phyloP scores from a whole-genome alignment of 2,329 filamentous ascomycete species.

The Nannizzia gypsea region DNA sequence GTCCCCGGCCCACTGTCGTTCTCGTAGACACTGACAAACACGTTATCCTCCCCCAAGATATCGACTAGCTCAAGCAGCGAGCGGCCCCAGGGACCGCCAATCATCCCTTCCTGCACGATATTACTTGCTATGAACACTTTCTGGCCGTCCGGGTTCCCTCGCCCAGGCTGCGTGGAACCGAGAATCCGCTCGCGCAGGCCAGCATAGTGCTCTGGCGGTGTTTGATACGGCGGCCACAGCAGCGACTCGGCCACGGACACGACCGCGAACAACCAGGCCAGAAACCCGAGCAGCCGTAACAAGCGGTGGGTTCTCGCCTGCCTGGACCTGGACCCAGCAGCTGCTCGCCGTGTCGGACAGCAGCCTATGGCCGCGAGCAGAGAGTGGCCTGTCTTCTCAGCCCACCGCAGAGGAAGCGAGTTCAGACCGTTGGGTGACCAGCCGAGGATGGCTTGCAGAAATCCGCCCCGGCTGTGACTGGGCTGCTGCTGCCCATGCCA shows the following conservation, averaged over 20 bases:
- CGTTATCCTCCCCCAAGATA: constrained; percentile 11
- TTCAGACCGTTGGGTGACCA: not conserved
- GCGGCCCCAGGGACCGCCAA: constrained; percentile 8
- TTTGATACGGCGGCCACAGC: constrained; percentile 9
- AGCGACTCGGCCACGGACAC: constrained; percentile 7
- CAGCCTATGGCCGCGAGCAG: not conserved
- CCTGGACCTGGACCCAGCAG: no score
- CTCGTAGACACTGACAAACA: constrained; percentile 13
- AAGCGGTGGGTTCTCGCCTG: not conserved
- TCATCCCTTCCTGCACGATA: constrained; percentile 9
- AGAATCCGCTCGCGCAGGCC: not conserved
- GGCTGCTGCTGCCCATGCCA: not conserved
- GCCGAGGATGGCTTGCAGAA: not conserved
- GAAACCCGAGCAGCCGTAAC: not conserved
- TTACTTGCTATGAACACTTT: constrained; percentile 12
- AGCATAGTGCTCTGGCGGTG: constrained; percentile 7
- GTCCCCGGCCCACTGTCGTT: constrained; percentile 11
- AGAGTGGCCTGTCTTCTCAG: not conserved
- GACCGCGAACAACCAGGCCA: constrained; percentile 4
- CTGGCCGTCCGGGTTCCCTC: constrained; percentile 9
- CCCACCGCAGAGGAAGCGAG: not conserved
- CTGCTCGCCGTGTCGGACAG: not conserved
- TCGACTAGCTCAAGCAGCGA: constrained; percentile 8
- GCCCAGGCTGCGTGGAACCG: constrained; percentile 2
- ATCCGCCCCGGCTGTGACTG: not conserved